Percentiles rank a stretch among this genome's conserved stretches.
phyloP scores from a whole-genome alignment of 306 rosid species.

The Oxytropis ochrocephala region DNA sequence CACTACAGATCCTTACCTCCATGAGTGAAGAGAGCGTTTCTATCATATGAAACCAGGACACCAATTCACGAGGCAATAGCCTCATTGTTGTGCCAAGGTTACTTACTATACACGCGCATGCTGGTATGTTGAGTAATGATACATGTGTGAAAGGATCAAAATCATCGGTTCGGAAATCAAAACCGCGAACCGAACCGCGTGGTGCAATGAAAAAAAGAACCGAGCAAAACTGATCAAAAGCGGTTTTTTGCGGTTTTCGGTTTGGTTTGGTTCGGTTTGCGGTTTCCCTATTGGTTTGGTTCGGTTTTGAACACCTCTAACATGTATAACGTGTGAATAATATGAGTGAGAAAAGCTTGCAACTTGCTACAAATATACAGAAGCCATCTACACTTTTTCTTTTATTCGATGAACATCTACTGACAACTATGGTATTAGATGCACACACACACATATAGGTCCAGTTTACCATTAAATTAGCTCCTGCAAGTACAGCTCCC shows the following conservation, averaged over 20 bases:
- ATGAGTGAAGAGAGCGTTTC: neutral
- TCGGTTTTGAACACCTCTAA: too few species aligned
- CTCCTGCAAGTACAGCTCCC: slow-evolving; percentile 90
- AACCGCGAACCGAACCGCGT: too few species aligned
- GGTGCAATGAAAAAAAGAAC: too few species aligned
- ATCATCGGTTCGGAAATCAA: too few species aligned
- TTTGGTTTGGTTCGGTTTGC: too few species aligned
- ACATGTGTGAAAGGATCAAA: too few species aligned
- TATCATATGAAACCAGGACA: neutral
- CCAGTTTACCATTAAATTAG: slow-evolving; percentile 76
- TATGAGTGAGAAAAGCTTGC: neutral
- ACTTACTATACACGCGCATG: neutral
- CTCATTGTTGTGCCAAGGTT: neutral
- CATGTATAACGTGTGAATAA: neutral
- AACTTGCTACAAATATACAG: neutral
- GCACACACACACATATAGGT: slow-evolving; percentile 6
- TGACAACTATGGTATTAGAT: neutral
- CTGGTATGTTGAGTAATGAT: neutral
- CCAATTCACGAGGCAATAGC: neutral
- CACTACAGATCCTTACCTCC: neutral
- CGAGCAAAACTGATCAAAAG: too few species aligned
- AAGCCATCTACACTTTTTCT: neutral
- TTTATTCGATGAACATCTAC: neutral
- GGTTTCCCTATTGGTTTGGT: too few species aligned
- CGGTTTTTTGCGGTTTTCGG: too few species aligned